Evolutionary conservation across 169 alveolate genomes (phyloP), one percentile per base, ranked within the genome.

Genomic region (Eimeria falciformis): DNA sequence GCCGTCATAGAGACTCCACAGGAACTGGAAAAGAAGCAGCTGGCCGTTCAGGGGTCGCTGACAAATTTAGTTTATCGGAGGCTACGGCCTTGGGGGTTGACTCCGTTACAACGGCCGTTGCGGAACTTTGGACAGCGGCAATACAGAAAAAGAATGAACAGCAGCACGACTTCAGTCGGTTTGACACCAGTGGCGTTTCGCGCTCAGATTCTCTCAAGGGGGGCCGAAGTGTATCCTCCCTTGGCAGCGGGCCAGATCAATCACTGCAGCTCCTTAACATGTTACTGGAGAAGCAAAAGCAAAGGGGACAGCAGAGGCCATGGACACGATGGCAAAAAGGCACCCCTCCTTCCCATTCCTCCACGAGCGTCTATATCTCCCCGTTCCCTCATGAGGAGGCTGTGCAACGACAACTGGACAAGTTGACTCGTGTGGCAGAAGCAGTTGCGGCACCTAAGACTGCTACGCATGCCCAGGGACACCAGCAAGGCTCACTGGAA

Each of bases 41-140:
- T 14, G 62, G 62, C 62, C n/a, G n/a, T 11, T 14, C 73, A 12
- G 53, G 47, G 29, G 47, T 50, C 46, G 71, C 17, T 79, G 66
- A 79, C 50, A 79, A 79, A n/a, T 58, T 79, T 53, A 71, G 73
- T 29, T 40, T 79, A n/a, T 27, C 73, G 4, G 73, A 79, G 40
- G 88, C 71, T 50, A 71, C 88, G 33, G 71, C 88, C 27, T 53
- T 79, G 21, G 88, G 88, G 21, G 73, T 79, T 40, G 88, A 79
- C 88, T 79, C 88, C 17, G 88, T 79, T 27, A 62, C 88, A 5
- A n/a, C 88, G 5, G 73, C 73, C 25, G 88, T 79, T n/a, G 73
- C 71, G 6, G 88, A 79, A 62, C 71, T 79, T 7, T 79, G 88
- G 88, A 71, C 55, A 18, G 71, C 88, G 29, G 88, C 88, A n/a